Evolutionary conservation across 1,139 yeast genomes (phyloP), one percentile per base, ranked within the genome.

Genomic region (Yamadazyma siamensis): DNA sequence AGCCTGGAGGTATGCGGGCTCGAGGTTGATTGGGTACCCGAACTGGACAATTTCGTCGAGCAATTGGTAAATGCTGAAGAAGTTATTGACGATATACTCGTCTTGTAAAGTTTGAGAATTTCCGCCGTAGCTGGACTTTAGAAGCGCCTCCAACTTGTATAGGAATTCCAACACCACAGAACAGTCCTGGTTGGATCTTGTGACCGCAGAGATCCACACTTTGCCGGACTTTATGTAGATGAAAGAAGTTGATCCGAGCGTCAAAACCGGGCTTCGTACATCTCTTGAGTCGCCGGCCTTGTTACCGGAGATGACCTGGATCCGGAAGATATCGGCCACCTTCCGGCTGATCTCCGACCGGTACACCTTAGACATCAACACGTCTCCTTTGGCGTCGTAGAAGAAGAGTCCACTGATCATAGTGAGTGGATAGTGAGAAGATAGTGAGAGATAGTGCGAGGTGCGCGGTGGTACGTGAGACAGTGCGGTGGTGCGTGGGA

Each of bases 211-310:
- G 10, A 87, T 52, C 82, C 94, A 91, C 13, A 91, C 48, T 35
- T 71, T 66, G 11, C 80, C 81, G 33, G 80, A 75, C 43, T 77
- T 75, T 29, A 86, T 80, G 50, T 88, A 89, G 27, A 88, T 70
- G 52, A 89, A 91, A 0, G 96, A 83, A 0, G 97, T 91, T 1
- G 95, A 85, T 3, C 98, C 98, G 25, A 91, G 60, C 0, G 97
- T 91, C 33, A 89, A 61, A 5, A 91, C 80, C 0, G 98, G 98
- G 3, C 94, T 81, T 36, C 48, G 40, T 25, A 44, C 41, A 16
- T 44, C 48, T 40, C 84, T 69, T 18, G 67, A 61, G 46, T 72
- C 66, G 19, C 37, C 33, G 25, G 38, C 36, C 25, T 55, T 54
- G 22, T 47, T 34, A 17, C 45, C 52, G 32, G 86, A 70, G 29